These are phyloP conservation scores for Bryoglossum gracile DNA, from an alignment of 495 filamentous ascomycete species.

Conservation along the genomic window DNA sequence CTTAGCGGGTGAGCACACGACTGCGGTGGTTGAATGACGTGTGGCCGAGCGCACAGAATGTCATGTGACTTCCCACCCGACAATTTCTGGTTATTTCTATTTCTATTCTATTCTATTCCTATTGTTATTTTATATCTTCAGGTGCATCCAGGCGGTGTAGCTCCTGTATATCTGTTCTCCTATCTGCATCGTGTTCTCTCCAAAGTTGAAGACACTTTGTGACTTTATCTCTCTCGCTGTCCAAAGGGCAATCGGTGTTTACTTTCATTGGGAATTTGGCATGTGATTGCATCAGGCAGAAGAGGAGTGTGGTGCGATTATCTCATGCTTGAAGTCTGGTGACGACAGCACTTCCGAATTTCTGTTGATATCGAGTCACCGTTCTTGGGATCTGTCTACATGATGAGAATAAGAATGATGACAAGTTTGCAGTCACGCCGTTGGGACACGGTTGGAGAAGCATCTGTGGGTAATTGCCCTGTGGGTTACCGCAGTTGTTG, in stretches of 20 bases:
- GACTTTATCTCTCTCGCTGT: background rate
- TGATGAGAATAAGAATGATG: too few species aligned
- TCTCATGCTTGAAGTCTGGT: too few species aligned
- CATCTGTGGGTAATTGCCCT: too few species aligned
- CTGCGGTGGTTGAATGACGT: constrained; percentile 1
- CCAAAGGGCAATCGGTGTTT: background rate
- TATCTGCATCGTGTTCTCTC: constrained; percentile 8
- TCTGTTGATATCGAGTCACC: too few species aligned
- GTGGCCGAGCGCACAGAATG: background rate
- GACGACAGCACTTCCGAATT: too few species aligned
- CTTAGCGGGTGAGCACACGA: constrained; percentile 11
- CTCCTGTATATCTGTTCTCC: background rate
- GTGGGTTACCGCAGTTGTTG: too few species aligned
- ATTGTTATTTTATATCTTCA: background rate
- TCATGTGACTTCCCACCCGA: background rate
- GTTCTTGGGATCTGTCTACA: too few species aligned
- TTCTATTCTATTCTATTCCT: background rate
- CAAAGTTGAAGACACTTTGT: constrained; percentile 8
- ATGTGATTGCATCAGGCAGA: constrained; percentile 22
- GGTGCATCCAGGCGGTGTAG: too few species aligned
- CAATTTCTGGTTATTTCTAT: background rate
- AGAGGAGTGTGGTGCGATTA: too few species aligned
- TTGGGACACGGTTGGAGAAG: too few species aligned
- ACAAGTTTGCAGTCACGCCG: too few species aligned
- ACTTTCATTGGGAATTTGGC: constrained; percentile 10